Conservation (phyloP, 768 basidiomycete genomes). For the Boletellus emodensis region DNA sequence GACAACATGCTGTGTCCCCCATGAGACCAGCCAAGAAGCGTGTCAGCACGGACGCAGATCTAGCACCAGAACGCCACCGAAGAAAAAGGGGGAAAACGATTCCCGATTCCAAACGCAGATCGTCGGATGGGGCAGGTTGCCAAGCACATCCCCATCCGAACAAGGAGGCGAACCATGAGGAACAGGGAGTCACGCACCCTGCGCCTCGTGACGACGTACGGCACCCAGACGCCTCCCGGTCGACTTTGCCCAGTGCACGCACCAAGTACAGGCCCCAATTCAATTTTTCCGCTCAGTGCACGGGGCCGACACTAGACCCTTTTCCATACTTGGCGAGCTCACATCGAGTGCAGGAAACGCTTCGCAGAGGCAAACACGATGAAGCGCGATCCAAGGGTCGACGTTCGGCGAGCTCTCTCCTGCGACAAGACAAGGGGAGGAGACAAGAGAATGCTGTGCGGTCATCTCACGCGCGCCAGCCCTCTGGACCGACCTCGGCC, state of each 20-base stretch:
- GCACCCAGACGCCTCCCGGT: neutral
- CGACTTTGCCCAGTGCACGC: conserved; percentile 23
- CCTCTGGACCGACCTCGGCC: conserved; percentile 17
- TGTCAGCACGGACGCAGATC: conserved; percentile 30
- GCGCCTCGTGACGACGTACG: conserved; percentile 5
- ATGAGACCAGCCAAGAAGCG: conserved; percentile 49
- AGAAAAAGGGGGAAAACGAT: conserved; percentile 33
- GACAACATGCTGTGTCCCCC: conserved; percentile 33
- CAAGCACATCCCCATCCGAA: neutral
- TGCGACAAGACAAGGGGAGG: conserved; percentile 1
- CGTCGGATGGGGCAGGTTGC: conserved; percentile 12
- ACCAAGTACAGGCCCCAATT: conserved; percentile 28
- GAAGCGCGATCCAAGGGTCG: conserved; percentile 1
- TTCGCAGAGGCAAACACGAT: conserved; percentile 11
- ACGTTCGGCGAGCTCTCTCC: conserved; percentile 3
- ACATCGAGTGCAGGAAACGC: conserved; percentile 9
- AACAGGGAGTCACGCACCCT: neutral
- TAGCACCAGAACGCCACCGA: conserved; percentile 15
- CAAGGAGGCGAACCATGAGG: too few species aligned
- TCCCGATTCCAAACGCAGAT: conserved; percentile 14
- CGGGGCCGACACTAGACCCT: conserved; percentile 15
- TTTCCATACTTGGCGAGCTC: conserved; percentile 20
- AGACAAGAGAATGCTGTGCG: neutral
- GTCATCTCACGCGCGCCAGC: conserved; percentile 1
- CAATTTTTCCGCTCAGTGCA: conserved; percentile 5